Conservation (phyloP, 345 rosid species). For the Syzygium aqueum region DNA sequence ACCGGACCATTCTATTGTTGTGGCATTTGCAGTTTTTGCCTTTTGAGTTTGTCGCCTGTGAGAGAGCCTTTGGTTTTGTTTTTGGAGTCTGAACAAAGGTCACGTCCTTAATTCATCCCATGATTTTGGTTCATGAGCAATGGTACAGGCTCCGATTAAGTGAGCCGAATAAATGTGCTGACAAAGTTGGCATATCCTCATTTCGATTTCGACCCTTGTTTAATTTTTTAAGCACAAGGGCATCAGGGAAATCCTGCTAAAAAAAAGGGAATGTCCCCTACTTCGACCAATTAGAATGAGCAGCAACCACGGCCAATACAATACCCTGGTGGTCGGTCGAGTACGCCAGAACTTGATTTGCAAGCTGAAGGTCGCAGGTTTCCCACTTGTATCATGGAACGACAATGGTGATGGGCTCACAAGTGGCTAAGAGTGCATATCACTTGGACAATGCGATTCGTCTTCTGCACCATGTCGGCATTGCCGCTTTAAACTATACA, state of each 20-base stretch:
- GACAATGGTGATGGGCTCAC: accelerated
- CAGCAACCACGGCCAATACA: too few relatives aligned
- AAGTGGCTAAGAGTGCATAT: not conserved
- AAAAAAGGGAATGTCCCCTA: not conserved
- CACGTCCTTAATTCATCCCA: not conserved
- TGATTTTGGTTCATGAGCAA: not conserved
- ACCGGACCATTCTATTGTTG: not conserved
- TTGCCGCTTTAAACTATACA: not conserved
- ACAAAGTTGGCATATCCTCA: not conserved
- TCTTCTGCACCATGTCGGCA: accelerated
- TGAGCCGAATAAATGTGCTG: too few relatives aligned
- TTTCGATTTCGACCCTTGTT: not conserved
- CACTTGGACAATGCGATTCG: not conserved
- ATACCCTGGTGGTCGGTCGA: not conserved
- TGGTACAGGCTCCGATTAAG: too few relatives aligned
- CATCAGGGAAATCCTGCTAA: not conserved
- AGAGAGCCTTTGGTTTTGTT: constrained; percentile 45
- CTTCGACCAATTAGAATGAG: too few relatives aligned
- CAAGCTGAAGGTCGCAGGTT: not conserved
- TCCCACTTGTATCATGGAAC: not conserved
- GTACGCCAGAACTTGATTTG: not conserved
- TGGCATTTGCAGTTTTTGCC: not conserved
- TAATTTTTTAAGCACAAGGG: not conserved
- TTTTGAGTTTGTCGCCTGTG: not conserved
- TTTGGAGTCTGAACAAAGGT: constrained; percentile 27